Percentiles rank a stretch among this genome's conserved stretches.
phyloP scores from a whole-genome alignment of 441 rosid genomes.

The Kokia cookei region DNA sequence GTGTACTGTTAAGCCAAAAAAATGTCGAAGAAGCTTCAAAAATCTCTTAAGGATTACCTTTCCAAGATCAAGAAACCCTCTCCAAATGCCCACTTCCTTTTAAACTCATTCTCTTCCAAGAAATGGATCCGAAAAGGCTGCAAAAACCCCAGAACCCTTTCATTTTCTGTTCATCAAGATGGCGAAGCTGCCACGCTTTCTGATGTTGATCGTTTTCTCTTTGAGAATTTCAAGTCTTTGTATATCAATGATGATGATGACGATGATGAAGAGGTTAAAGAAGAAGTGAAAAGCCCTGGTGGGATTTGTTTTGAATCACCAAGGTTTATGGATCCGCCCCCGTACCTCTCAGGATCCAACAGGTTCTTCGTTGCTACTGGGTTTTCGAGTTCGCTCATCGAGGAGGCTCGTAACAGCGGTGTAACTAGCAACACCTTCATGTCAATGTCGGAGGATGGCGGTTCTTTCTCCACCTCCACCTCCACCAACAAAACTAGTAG shows the following conservation, averaged over 20 bases:
- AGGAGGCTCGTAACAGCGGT: slow-evolving; percentile 34
- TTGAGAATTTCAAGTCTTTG: slow-evolving; percentile 69
- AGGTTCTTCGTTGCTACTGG: slow-evolving; percentile 35
- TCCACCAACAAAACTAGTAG: background rate
- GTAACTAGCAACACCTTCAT: slow-evolving; percentile 11
- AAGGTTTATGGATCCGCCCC: slow-evolving; percentile 21
- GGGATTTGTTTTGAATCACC: slow-evolving; percentile 43
- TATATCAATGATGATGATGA: slow-evolving; percentile 39
- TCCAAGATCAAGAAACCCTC: slow-evolving; percentile 51
- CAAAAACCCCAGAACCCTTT: slow-evolving; percentile 56
- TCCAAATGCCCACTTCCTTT: slow-evolving; percentile 23
- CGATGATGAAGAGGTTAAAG: slow-evolving; percentile 10
- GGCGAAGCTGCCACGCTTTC: slow-evolving; percentile 54
- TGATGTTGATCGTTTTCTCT: slow-evolving; percentile 73
- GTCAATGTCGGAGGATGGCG: slow-evolving; percentile 19
- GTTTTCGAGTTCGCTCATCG: slow-evolving; percentile 39
- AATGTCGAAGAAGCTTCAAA: slow-evolving; percentile 61
- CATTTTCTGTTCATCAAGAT: slow-evolving; percentile 31
- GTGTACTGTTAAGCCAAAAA: background rate
- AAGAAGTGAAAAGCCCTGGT: slow-evolving; percentile 14
- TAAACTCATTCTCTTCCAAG: slow-evolving; percentile 23
- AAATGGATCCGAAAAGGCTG: slow-evolving; percentile 49
- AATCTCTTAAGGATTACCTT: slow-evolving; percentile 48
- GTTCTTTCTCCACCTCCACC: slow-evolving; percentile 21
- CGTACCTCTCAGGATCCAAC: slow-evolving; percentile 21